phyloP scores from a whole-genome alignment of 2,329 filamentous ascomycete species.

The Gaeumannomyces tritici region DNA sequence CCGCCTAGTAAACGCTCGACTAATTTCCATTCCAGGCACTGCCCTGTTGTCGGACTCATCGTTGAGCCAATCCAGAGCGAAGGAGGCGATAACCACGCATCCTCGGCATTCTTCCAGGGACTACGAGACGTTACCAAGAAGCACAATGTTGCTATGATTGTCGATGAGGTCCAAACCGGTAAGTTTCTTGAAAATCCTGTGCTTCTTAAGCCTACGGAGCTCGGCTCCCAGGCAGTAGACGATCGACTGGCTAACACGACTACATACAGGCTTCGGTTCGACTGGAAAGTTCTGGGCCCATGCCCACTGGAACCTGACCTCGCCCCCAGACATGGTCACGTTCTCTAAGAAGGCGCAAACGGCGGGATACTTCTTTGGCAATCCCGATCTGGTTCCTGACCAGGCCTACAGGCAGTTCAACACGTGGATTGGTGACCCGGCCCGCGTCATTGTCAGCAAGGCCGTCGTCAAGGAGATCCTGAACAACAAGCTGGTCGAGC shows the following conservation, averaged over 20 bases:
- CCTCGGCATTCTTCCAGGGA: conserved; percentile 66
- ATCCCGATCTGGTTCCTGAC: conserved; percentile 65
- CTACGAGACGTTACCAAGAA: conserved; percentile 63
- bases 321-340: conserved; percentile 77
- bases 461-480: conserved; percentile 70
- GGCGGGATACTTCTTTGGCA: conserved; percentile 73
- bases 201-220: too few species aligned
- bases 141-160: conserved; percentile 64
- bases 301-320: conserved; percentile 67
- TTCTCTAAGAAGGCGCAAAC: conserved; percentile 84
- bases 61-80: conserved; percentile 78
- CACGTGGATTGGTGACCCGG: conserved; percentile 80
- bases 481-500: conserved; percentile 55
- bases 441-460: conserved; percentile 66
- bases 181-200: conserved; percentile 31
- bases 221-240: too few species aligned
- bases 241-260: too few species aligned
- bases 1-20: not conserved
- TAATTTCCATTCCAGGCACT: conserved; percentile 30
- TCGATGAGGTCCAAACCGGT: conserved; percentile 67
- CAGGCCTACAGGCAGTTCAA: conserved; percentile 83
- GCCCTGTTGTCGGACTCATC: conserved; percentile 63
- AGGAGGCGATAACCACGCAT: conserved; percentile 77
- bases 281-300: conserved; percentile 84
- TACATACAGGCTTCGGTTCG: conserved; percentile 47